phyloP scores from a whole-genome alignment of 1,284 basidiomycete genomes.

The Earliella scabrosa region DNA sequence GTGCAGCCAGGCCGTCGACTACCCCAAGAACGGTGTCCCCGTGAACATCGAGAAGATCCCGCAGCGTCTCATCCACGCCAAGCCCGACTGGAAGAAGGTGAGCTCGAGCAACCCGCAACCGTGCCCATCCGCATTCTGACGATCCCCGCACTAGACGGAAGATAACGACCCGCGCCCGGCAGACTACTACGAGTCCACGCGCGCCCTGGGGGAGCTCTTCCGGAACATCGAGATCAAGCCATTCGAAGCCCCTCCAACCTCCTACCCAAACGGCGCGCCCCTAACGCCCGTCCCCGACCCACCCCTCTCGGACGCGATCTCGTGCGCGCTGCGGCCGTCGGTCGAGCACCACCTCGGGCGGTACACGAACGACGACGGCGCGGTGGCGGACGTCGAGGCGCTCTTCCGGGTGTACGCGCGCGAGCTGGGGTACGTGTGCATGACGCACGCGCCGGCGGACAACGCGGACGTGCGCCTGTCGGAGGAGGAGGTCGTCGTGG shows the following conservation, averaged over 20 bases:
- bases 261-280: slow-evolving; percentile 17
- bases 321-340: slow-evolving; percentile 41
- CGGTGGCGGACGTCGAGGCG: slow-evolving; percentile 36
- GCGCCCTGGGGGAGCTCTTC: slow-evolving; percentile 71
- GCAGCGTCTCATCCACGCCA: slow-evolving; percentile 56
- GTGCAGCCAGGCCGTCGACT: slow-evolving; percentile 74
- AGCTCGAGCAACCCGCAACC: not conserved
- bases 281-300: slow-evolving; percentile 1
- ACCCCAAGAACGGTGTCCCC: slow-evolving; percentile 70
- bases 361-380: slow-evolving; percentile 33
- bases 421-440: slow-evolving; percentile 69
- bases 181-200: slow-evolving; percentile 72
- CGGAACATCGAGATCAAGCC: slow-evolving; percentile 60
- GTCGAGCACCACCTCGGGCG: slow-evolving; percentile 43
- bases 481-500: slow-evolving; percentile 75
- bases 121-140: not conserved
- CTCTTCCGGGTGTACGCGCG: slow-evolving; percentile 59
- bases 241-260: slow-evolving; percentile 31
- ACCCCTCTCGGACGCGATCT: slow-evolving; percentile 54
- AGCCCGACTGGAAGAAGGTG: slow-evolving; percentile 72
- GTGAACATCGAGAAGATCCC: slow-evolving; percentile 56
- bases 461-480: slow-evolving; percentile 55
- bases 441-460: slow-evolving; percentile 67
- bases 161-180: slow-evolving; percentile 56
- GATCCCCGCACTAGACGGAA: slow-evolving; percentile 50